These are phyloP conservation scores for Solanum chiquidenum DNA, from an alignment of 257 asterid species.

Conservation along the genomic window DNA sequence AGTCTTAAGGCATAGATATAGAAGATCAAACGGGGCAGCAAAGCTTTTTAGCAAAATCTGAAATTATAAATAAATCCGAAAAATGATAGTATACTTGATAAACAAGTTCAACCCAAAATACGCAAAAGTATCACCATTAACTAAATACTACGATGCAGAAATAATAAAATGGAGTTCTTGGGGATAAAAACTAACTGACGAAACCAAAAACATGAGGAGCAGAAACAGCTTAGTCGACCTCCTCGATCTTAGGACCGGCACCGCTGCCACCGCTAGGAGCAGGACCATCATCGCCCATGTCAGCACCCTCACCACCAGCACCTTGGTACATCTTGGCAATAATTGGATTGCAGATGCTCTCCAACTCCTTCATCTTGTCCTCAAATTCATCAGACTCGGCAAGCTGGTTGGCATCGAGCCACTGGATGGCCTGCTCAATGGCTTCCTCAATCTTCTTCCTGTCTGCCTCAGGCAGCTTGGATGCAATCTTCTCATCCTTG, in stretches of 20 bases:
- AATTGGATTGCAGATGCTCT: neutral
- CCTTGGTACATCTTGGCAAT: conserved; percentile 6
- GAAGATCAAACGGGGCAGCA: neutral
- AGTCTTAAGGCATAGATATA: neutral
- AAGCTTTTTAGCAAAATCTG: neutral
- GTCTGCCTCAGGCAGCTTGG: conserved; percentile 32
- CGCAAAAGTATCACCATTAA: neutral
- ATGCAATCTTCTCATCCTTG: conserved; percentile 70
- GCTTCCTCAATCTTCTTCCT: conserved; percentile 26
- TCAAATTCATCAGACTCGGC: conserved; percentile 22
- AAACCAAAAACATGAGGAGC: neutral
- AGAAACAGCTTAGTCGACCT: conserved; percentile 30
- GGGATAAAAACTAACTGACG: neutral
- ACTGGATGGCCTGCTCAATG: conserved; percentile 16
- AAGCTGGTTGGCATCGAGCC: conserved; percentile 26
- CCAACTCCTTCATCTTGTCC: conserved; percentile 24
- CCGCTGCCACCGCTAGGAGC: conserved; percentile 28
- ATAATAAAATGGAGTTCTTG: neutral
- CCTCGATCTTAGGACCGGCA: conserved; percentile 56
- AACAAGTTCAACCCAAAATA: neutral
- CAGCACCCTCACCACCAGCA: conserved; percentile 30
- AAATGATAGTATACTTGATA: neutral
- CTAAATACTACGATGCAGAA: neutral
- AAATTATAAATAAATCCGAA: neutral
- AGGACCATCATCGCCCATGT: conserved; percentile 43